Evolutionary conservation across 257 asterid species (phyloP), one percentile per base, ranked within the genome.

Genomic region (Fraxinus quadrangulata): DNA sequence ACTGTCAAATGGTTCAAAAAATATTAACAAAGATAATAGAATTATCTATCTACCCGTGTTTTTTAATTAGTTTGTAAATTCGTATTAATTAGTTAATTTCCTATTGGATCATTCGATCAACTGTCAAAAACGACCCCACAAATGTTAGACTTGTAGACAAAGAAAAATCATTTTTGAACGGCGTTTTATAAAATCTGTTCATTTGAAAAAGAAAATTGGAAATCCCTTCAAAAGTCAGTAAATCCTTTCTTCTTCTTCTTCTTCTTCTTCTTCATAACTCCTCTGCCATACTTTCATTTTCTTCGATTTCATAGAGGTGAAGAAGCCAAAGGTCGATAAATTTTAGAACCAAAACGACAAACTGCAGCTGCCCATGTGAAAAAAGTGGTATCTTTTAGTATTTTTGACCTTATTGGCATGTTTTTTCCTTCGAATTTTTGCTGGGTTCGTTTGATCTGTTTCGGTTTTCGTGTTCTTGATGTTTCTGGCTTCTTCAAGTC

Each of bases 371-470:
- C 72, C 72, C 17, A 39, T 63, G 65, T 63, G 17, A 63, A 61
- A 76, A 45, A 68, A 37, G 47, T 59, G 78, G 86, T 80, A 73
- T 26, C 14, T 45, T 42, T 66, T 54, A 19, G 8, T 12, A 39
- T 26, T 26, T 26, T 26, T 26, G 6, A 70, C 65, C 72, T 16
- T 28, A 31, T 56, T 17, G 21, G 31, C 51, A 59, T 26, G 8
- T 78, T 78, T 71, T 74, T 13, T 67, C 71, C 68, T 71, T 3
- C 19, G 24, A 11, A 47, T 71, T 69, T 70, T 23, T 45, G 37
- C 28, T 76, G 49, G 49, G 65, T 54, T 54, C 26, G 26, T 54
- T 54, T 54, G 65, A 54, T 54, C 24, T 54, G n/a, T 54, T 19
- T n/a, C 11, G 23, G 7, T n/a, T 54, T 54, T 54, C 24, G 56